A percentile compares a stretch with the other conserved stretches of the same genome.
Evolutionary conservation across 2,329 filamentous ascomycete genomes (phyloP).

Genomic region (Colletotrichum shisoi): DNA sequence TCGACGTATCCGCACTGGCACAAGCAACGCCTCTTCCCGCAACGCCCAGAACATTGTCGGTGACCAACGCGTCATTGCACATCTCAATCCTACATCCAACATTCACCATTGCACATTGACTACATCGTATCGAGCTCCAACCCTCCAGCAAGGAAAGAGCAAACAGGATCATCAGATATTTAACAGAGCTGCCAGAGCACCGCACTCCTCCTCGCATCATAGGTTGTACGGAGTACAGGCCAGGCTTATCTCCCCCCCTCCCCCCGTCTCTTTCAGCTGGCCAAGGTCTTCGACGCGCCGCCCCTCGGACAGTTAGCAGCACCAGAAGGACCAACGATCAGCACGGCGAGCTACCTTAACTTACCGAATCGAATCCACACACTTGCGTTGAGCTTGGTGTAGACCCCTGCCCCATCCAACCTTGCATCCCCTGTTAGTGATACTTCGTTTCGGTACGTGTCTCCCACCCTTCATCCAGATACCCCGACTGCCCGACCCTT

Average conservation of each 20-base stretch:
- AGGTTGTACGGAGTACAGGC: background rate
- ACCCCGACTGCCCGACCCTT: constrained; percentile 12
- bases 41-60: background rate
- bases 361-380: constrained; percentile 30
- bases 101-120: background rate
- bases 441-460: constrained; percentile 24
- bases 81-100: background rate
- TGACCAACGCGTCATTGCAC: constrained; percentile 18
- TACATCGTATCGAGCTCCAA: background rate
- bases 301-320: constrained; percentile 24
- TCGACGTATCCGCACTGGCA: background rate
- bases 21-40: constrained; percentile 3
- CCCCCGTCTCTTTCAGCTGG: constrained; percentile 26
- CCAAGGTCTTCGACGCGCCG: constrained; percentile 27
- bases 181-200: background rate
- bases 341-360: constrained; percentile 19
- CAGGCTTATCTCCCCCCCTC: too few species aligned
- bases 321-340: constrained; percentile 36
- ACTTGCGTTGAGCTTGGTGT: constrained; percentile 38
- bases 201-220: background rate
- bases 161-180: constrained; percentile 15
- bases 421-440: constrained; percentile 23
- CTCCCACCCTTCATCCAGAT: constrained; percentile 1
- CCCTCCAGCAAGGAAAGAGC: background rate
- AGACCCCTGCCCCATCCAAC: constrained; percentile 37